phyloP scores from a whole-genome alignment of 805 yeast species.

The Peterozyma xylosa region DNA sequence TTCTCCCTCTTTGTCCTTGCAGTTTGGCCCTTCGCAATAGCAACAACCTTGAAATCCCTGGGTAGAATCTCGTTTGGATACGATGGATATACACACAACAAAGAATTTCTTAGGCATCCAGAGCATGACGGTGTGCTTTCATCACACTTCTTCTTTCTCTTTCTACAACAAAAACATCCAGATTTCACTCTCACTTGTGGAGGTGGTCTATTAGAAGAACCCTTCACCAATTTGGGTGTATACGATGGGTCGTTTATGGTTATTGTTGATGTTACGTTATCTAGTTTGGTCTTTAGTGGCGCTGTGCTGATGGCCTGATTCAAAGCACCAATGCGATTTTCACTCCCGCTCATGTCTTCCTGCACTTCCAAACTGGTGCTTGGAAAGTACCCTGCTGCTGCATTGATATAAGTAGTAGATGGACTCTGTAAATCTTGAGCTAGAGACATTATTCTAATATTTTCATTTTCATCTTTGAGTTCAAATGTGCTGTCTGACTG shows the following conservation, averaged over 20 bases:
- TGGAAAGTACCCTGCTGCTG: too few relatives aligned
- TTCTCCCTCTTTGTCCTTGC: not conserved
- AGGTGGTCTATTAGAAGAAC: not conserved
- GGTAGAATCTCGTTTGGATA: conserved; percentile 7
- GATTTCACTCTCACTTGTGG: conserved; percentile 16
- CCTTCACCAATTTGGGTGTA: too few relatives aligned
- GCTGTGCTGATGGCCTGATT: too few relatives aligned
- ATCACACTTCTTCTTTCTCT: conserved; percentile 30
- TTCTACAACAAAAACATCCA: conserved; percentile 30
- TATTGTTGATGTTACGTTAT: not conserved
- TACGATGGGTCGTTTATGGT: not conserved
- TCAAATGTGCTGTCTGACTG: too few relatives aligned
- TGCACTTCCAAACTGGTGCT: too few relatives aligned
- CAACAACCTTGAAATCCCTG: conserved; percentile 4
- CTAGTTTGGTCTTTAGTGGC: too few relatives aligned
- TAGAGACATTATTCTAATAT: too few relatives aligned
- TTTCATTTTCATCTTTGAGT: too few relatives aligned
- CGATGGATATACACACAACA: conserved; percentile 25
- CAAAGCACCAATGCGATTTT: too few relatives aligned
- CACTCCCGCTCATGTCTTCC: too few relatives aligned
- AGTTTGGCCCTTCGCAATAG: not conserved
- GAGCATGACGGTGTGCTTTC: conserved; percentile 25
- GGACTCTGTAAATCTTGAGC: too few relatives aligned
- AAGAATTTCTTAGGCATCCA: conserved; percentile 24
- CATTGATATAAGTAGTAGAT: too few relatives aligned